Percentiles rank a stretch among this genome's conserved stretches.
phyloP scores from a whole-genome alignment of 768 basidiomycete species.

The Auriscalpium microsporum region DNA sequence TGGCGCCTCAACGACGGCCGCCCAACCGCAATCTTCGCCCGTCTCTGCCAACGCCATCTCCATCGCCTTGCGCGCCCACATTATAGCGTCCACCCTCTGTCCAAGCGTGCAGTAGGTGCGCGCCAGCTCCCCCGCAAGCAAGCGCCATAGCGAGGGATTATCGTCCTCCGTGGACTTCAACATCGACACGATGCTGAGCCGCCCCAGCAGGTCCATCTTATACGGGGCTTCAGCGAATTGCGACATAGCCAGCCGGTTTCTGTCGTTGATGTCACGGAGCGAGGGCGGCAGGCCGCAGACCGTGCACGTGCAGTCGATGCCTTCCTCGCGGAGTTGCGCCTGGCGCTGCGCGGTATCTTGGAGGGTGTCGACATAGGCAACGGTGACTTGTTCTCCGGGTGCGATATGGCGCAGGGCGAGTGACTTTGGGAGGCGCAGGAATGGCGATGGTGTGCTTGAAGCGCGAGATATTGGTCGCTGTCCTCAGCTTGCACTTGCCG shows the following conservation, averaged over 20 bases:
- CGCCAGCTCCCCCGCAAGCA: constrained; percentile 1
- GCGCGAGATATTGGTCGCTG: too few species aligned
- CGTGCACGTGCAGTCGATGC: constrained; percentile 29
- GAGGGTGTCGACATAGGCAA: constrained; percentile 18
- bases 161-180: constrained; percentile 2
- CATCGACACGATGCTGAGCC: not conserved
- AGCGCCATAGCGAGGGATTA: constrained; percentile 1
- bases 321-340: constrained; percentile 18
- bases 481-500: too few species aligned
- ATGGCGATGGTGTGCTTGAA: too few species aligned
- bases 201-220: not conserved
- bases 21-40: constrained; percentile 8
- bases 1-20: constrained; percentile 4
- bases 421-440: too few species aligned
- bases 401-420: constrained; percentile 18
- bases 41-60: constrained; percentile 4
- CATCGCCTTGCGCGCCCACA: constrained; percentile 7
- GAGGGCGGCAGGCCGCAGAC: constrained; percentile 19
- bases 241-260: constrained; percentile 5
- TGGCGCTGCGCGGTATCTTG: constrained; percentile 18
- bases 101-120: constrained; percentile 2
- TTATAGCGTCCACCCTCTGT: not conserved
- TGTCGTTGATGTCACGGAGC: not conserved
- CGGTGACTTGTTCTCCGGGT: constrained; percentile 27
- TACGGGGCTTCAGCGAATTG: too few species aligned